Percentiles rank a stretch among this genome's conserved stretches.
These are phyloP conservation scores for Pochonia chlamydosporia DNA, from an alignment of 2,329 filamentous ascomycete genomes.

Conservation along the genomic window DNA sequence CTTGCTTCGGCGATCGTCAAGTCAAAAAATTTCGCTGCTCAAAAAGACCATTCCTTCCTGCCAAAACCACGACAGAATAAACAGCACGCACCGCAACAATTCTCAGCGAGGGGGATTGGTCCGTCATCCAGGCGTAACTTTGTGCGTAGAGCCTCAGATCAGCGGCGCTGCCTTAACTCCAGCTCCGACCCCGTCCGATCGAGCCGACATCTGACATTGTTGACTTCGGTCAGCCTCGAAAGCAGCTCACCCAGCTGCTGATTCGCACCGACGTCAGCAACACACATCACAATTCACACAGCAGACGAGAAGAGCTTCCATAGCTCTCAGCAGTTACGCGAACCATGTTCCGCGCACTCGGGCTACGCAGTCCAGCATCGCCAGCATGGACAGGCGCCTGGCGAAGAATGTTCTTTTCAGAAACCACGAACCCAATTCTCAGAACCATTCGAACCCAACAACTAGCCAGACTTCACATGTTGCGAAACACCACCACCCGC, in stretches of 20 bases:
- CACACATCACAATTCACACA: not conserved
- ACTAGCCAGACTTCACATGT: not conserved
- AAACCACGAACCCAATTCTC: conserved; percentile 7
- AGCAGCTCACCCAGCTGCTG: not conserved
- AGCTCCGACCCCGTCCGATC: not conserved
- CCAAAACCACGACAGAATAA: not conserved
- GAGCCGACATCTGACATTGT: not conserved
- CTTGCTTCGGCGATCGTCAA: not conserved
- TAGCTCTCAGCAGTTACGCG: too few relatives aligned
- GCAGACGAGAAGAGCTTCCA: not conserved
- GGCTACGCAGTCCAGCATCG: conserved; percentile 15
- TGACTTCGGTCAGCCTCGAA: not conserved
- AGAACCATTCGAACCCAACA: not conserved
- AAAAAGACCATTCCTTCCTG: not conserved
- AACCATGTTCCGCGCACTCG: conserved; percentile 21
- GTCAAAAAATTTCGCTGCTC: not conserved
- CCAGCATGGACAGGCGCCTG: conserved; percentile 21
- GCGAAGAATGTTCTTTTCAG: conserved; percentile 21
- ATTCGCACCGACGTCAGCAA: not conserved
- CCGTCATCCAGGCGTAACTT: not conserved
- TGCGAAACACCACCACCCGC: not conserved
- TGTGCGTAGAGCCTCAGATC: not conserved
- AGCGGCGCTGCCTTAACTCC: not conserved
- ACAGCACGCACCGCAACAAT: not conserved
- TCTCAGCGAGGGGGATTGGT: not conserved